Evolutionary conservation across 2,329 filamentous ascomycete species (phyloP).

Genomic region (Mollisia scopiformis): DNA sequence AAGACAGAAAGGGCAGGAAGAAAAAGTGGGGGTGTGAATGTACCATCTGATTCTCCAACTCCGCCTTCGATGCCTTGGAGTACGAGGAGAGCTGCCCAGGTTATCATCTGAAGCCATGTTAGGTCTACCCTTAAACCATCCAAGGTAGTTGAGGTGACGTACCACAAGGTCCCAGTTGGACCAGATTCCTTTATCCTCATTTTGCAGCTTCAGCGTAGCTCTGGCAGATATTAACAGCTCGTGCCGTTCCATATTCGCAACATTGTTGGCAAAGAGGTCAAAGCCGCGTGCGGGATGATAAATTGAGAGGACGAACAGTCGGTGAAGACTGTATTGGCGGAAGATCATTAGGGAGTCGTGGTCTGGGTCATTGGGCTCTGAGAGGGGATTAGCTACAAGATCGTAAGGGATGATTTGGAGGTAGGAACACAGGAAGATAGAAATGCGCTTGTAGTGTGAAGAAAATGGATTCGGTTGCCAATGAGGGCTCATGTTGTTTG

Average conservation of each 20-base stretch:
- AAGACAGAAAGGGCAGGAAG: too few species aligned
- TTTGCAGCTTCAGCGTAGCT: conserved; percentile 43
- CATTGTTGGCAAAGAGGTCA: conserved; percentile 42
- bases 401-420: background rate
- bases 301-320: conserved; percentile 46
- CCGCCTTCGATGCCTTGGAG: conserved; percentile 45
- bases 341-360: conserved; percentile 41
- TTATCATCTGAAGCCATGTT: conserved; percentile 39
- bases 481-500: too few species aligned
- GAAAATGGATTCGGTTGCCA: too few species aligned
- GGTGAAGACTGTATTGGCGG: conserved; percentile 46
- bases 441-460: background rate
- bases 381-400: background rate
- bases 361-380: conserved; percentile 33
- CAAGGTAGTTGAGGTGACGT: conserved; percentile 1
- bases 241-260: conserved; percentile 43
- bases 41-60: conserved; percentile 43
- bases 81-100: conserved; percentile 48
- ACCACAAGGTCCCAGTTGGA: conserved; percentile 46
- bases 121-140: background rate
- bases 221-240: conserved; percentile 46
- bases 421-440: background rate
- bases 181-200: conserved; percentile 46
- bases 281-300: conserved; percentile 46
- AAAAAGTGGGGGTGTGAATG: background rate